A percentile compares a stretch with the other conserved stretches of the same genome.
phyloP scores from a whole-genome alignment of 179 eudicot genomes.

The Spergularia azorica region DNA sequence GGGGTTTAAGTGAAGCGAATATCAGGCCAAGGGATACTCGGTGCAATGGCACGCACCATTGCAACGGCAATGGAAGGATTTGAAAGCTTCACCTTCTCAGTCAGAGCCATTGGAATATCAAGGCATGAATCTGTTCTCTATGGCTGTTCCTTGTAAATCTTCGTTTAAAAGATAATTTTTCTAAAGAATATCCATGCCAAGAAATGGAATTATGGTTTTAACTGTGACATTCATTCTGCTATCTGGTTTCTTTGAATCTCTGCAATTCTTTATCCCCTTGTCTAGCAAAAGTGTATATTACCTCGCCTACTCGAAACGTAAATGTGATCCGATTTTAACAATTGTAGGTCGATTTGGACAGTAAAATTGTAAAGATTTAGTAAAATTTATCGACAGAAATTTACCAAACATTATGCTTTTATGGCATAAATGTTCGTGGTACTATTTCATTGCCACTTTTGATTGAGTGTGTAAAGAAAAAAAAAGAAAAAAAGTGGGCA shows the following conservation, averaged over 20 bases:
- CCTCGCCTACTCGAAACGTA: too few relatives aligned
- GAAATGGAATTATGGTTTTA: conserved; percentile 31
- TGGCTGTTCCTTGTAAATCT: conserved; percentile 28
- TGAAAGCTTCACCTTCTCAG: conserved; percentile 11
- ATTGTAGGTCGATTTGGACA: too few relatives aligned
- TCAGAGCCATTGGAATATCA: conserved; percentile 7
- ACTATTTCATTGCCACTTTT: too few relatives aligned
- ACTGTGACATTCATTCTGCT: conserved; percentile 21
- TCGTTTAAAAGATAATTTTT: conserved; percentile 14
- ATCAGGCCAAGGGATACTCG: conserved; percentile 21
- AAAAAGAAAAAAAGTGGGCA: too few relatives aligned
- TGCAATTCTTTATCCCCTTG: too few relatives aligned
- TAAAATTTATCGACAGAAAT: too few relatives aligned
- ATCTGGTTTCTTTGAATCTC: background rate
- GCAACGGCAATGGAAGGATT: conserved; percentile 32
- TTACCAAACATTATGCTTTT: too few relatives aligned
- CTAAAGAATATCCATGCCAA: conserved; percentile 28
- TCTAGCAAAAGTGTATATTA: too few relatives aligned
- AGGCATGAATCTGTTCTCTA: conserved; percentile 32
- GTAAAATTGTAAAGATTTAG: too few relatives aligned
- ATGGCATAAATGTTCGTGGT: too few relatives aligned
- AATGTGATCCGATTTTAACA: too few relatives aligned
- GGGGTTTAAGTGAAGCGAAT: conserved; percentile 47
- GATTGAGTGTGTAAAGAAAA: too few relatives aligned
- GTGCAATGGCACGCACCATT: conserved; percentile 30